Percentiles rank a stretch among this genome's conserved stretches.
phyloP scores from a whole-genome alignment of 2,329 filamentous ascomycete genomes.

The Chlorencoelia australis region DNA sequence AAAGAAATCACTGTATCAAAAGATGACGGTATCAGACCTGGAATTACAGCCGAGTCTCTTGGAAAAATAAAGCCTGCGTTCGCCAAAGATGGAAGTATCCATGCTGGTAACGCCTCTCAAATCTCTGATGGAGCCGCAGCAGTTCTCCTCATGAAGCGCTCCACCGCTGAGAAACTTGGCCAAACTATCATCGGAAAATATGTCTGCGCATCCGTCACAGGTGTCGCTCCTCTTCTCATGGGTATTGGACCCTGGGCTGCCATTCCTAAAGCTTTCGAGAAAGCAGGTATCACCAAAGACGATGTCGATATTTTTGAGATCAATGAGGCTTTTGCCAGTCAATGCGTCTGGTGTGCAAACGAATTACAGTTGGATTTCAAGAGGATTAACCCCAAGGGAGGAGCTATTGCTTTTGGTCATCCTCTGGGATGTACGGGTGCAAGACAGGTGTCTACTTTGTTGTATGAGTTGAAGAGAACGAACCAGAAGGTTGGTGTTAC shows the following conservation, averaged over 20 bases:
- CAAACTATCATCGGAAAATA: slow-evolving; percentile 90
- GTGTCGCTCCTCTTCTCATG: slow-evolving; percentile 90
- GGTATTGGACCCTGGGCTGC: slow-evolving; percentile 92
- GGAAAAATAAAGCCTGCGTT: slow-evolving; percentile 86
- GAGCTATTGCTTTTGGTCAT: slow-evolving; percentile 92
- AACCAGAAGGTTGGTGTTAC: slow-evolving; percentile 81
- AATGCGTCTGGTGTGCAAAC: slow-evolving; percentile 89
- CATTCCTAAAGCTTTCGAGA: slow-evolving; percentile 83
- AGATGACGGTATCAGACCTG: slow-evolving; percentile 79
- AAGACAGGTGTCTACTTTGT: slow-evolving; percentile 81
- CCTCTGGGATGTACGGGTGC: slow-evolving; percentile 91
- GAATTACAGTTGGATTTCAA: slow-evolving; percentile 72
- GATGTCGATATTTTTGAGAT: slow-evolving; percentile 98
- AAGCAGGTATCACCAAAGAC: slow-evolving; percentile 75
- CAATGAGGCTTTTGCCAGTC: slow-evolving; percentile 96
- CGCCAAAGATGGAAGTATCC: slow-evolving; percentile 83
- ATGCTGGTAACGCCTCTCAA: slow-evolving; percentile 92
- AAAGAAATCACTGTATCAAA: slow-evolving; percentile 72
- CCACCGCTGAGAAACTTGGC: slow-evolving; percentile 76
- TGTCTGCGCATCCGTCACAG: slow-evolving; percentile 74
- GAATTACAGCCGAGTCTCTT: slow-evolving; percentile 81
- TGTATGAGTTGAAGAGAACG: slow-evolving; percentile 81
- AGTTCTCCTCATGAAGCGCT: slow-evolving; percentile 90
- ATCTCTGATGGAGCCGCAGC: slow-evolving; percentile 94
- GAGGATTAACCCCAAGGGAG: slow-evolving; percentile 96